These are phyloP conservation scores for Trichosporon sp. DNA, from an alignment of 1,284 basidiomycete species.

Conservation along the genomic window DNA sequence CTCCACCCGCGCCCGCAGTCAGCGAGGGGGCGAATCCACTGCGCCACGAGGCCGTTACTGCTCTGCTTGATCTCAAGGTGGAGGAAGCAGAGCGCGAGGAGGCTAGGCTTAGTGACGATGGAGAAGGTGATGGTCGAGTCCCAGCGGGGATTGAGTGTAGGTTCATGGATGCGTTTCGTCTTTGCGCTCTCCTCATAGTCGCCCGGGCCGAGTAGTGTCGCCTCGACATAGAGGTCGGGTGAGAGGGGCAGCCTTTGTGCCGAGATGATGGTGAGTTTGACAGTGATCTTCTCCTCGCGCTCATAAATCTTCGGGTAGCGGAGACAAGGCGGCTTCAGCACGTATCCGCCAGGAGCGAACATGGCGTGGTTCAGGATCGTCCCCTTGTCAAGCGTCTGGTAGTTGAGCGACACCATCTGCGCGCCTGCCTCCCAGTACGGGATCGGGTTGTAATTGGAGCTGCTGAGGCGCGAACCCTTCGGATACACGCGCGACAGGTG, in stretches of 20 bases:
- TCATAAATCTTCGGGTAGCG: conserved; percentile 60
- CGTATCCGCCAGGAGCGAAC: conserved; percentile 84
- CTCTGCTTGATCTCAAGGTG: conserved; percentile 64
- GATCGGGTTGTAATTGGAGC: conserved; percentile 85
- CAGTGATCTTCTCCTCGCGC: conserved; percentile 52
- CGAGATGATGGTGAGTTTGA: conserved; percentile 64
- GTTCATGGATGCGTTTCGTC: conserved; percentile 66
- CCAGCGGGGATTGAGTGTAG: conserved; percentile 87
- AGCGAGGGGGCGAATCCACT: conserved; percentile 57
- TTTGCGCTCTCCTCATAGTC: conserved; percentile 21
- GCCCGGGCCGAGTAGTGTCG: conserved; percentile 16
- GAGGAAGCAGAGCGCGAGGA: conserved; percentile 77
- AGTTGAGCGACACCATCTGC: conserved; percentile 95
- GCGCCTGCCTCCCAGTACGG: conserved; percentile 84
- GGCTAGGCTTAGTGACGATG: conserved; percentile 64
- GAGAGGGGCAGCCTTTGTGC: conserved; percentile 85
- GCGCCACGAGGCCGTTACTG: conserved; percentile 58
- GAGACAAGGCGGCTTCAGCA: conserved; percentile 80
- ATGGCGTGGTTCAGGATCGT: conserved; percentile 75
- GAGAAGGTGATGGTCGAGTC: conserved; percentile 64
- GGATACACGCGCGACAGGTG: conserved; percentile 90
- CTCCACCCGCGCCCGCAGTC: conserved; percentile 59
- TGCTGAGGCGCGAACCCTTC: conserved; percentile 70
- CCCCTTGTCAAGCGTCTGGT: conserved; percentile 83
- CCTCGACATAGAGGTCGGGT: conserved; percentile 54